Evolutionary conservation across 2,329 filamentous ascomycete genomes (phyloP), one percentile per base, ranked within the genome.

Genomic region (Canariomyces notabilis): DNA sequence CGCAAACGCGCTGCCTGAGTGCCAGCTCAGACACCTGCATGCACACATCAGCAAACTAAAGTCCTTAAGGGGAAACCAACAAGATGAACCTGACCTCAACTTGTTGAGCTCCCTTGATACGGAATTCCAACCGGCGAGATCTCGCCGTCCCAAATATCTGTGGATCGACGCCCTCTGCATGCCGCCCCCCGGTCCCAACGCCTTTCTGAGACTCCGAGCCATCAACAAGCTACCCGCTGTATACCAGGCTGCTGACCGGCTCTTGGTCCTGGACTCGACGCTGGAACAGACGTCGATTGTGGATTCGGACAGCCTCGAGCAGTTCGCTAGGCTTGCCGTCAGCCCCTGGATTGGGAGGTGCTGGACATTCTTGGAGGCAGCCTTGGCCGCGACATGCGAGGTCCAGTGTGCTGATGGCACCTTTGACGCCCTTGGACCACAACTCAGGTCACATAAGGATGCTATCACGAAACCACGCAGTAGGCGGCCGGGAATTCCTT

Each of bases 151-250:
- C 2, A 48, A 44, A 9, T 55, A 50, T 36, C 48, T 57, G 16
- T 57, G 54, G 54, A 55, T 57, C 11, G 54, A 55, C 15, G 53
- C 51, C 15, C 35, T 57, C 6, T 57, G 54, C 9, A 55, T 57
- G 47, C 54, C 54, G 9, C 47, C 47, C 0, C 49, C 44, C 11
- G 42, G 42, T 11, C n/a, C 43, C 1, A 43, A 35, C 4, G 45
- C 49, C 3, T 48, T 51, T 16, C 16, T 47, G 8, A 37, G 54
- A 16, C 40, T 52, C 9, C 48, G 47, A 15, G 52, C 54, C n/a
- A 52, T 57, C 37, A 57, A 54, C 49, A 55, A 52, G 26, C 23
- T 55, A 1, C 50, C 50, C 3, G 54, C 52, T 3, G 49, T 57
- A 6, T 54, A 53, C 18, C 44, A 55, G n/a, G 49, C 53, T 0